These are phyloP conservation scores for Sarocladiaceae sp. DNA, from an alignment of 2,329 filamentous ascomycete genomes.

Conservation along the genomic window DNA sequence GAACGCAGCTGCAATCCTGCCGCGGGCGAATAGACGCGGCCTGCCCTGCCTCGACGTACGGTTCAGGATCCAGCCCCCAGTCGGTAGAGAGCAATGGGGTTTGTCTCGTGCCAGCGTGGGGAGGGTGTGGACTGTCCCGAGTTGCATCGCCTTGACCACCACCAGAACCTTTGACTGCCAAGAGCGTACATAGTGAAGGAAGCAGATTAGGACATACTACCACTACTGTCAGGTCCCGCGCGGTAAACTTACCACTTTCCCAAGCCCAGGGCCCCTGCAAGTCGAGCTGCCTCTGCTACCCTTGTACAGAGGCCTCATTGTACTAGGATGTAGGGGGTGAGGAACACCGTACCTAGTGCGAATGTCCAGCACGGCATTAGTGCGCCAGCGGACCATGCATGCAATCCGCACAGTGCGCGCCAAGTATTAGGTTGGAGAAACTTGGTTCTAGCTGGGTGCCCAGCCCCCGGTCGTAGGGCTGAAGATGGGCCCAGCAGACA, in stretches of 20 bases:
- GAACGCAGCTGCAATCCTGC: neutral
- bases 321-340: too few species aligned
- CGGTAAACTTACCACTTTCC: too few species aligned
- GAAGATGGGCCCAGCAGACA: neutral
- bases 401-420: constrained; percentile 4
- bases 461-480: neutral
- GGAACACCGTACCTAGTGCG: too few species aligned
- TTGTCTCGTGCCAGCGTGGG: neutral
- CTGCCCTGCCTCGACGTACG: neutral
- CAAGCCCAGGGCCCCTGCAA: too few species aligned
- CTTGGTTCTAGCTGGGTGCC: neutral
- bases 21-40: neutral
- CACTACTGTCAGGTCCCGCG: too few species aligned
- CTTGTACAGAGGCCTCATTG: too few species aligned
- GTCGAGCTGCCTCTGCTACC: too few species aligned
- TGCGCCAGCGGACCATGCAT: neutral
- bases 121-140: neutral
- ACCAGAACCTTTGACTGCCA: too few species aligned
- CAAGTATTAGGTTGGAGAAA: neutral
- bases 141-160: too few species aligned
- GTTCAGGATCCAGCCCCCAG: neutral
- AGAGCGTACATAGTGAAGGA: too few species aligned
- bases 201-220: too few species aligned
- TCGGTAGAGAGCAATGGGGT: neutral
- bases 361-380: too few species aligned